Base-by-base conservation (phyloP, 1,284 basidiomycete genomes). In the Blastosporella zonata region DNA sequence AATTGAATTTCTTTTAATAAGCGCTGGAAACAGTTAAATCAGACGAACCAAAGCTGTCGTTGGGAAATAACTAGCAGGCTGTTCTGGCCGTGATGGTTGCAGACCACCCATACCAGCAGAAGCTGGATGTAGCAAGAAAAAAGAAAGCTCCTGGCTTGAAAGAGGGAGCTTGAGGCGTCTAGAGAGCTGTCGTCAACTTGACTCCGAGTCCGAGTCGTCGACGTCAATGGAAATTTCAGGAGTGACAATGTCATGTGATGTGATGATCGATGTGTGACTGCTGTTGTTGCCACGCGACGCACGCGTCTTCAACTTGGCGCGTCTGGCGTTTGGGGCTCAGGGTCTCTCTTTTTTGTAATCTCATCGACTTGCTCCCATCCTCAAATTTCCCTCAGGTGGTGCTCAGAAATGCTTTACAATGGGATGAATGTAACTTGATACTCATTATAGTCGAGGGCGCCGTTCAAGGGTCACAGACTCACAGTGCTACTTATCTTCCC, bases 11-110 rank as follows among this genome's bases (percentile, higher is more conserved):
- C 27, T 36, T 18, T 38, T 28, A n/a, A 39, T 46, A 48, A 40
- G 20, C 15, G 21, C 34, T 15, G 31, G 20, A 35, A 12, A 34
- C 9, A 21, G 15, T 23, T 29, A 35, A 46, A 27, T 21, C 17
- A 6, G 40, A 56, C 70, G 60, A 43, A 84, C 87, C 57, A 88
- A 66, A 21, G 87, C 84, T 54, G 81, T 64, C n/a, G 78, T 81
- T 35, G 83, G 77, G 58, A 90, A 89, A 72, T 87, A 88, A 60
- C 83, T 87, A 46, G 83, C 75, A 49, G 70, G 71, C 61, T 73
- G 67, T 46, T 63, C 58, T 34, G 51, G 52, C 62, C 61, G 27
- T 62, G 49, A 57, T 57, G 59, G 59, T n/a, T 41, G 34, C 37
- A 43, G 41, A 17, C 28, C 36, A 40, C 50, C 56, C 65, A 67